Evolutionary conservation across 768 basidiomycete genomes (phyloP).

Genomic region (Tulasnella calospora): DNA sequence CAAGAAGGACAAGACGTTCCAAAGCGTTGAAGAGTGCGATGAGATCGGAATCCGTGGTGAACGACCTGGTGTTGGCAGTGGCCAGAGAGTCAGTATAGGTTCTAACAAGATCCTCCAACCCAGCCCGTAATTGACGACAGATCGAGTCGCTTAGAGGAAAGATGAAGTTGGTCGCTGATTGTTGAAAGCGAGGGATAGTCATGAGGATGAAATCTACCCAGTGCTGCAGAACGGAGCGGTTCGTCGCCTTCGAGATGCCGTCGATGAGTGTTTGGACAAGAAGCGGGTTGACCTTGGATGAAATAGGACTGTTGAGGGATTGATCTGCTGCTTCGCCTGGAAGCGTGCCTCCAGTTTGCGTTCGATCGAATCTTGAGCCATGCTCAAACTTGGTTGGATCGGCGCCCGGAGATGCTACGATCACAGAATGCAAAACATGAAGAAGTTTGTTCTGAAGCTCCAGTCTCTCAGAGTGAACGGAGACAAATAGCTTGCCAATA

Average conservation of each 20-base stretch:
- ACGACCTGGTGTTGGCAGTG: constrained; percentile 40
- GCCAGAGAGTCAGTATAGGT: constrained; percentile 42
- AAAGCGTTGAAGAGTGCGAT: constrained; percentile 78
- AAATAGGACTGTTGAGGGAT: constrained; percentile 28
- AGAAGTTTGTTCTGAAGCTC: constrained; percentile 92
- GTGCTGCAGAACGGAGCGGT: constrained; percentile 81
- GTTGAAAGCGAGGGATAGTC: constrained; percentile 82
- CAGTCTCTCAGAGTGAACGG: constrained; percentile 61
- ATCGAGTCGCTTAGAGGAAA: constrained; percentile 74
- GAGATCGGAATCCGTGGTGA: constrained; percentile 72
- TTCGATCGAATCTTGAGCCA: background rate
- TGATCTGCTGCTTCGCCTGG: constrained; percentile 10
- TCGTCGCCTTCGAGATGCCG: constrained; percentile 62
- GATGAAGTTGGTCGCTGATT: constrained; percentile 59
- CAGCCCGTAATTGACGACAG: constrained; percentile 58
- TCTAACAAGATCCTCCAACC: constrained; percentile 52
- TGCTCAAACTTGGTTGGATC: background rate
- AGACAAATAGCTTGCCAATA: constrained; percentile 68
- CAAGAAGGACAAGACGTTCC: constrained; percentile 74
- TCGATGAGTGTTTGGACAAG: constrained; percentile 75
- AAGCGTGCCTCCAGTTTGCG: background rate
- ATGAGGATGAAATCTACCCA: constrained; percentile 96
- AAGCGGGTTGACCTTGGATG: constrained; percentile 57
- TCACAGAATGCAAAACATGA: constrained; percentile 80
- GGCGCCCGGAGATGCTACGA: constrained; percentile 54